Evolutionary conservation across 306 rosid species (phyloP).

Genomic region (Cucurbita ficifolia): DNA sequence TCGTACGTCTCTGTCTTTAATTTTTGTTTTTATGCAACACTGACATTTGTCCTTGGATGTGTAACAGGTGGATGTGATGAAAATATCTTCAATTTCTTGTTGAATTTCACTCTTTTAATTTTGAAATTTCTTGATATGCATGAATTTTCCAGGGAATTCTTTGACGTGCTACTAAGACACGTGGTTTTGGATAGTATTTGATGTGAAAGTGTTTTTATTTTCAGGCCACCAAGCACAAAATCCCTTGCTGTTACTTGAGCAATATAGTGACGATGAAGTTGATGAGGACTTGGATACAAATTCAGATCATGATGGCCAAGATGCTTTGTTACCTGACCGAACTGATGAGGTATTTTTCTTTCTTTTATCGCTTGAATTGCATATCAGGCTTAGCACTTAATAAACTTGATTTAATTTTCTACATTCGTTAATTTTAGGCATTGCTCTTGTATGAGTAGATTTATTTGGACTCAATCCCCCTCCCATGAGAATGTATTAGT

Average conservation of each 20-base stretch:
- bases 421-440: not conserved
- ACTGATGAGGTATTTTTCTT: slow-evolving; percentile 46
- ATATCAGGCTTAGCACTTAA: not conserved
- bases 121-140: slow-evolving; percentile 8
- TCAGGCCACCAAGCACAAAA: slow-evolving; percentile 65
- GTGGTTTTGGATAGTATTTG: slow-evolving; percentile 20
- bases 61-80: slow-evolving; percentile 67
- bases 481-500: not conserved
- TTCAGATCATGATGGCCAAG: slow-evolving; percentile 16
- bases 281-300: slow-evolving; percentile 45
- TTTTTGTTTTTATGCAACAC: slow-evolving; percentile 35
- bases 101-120: slow-evolving; percentile 12
- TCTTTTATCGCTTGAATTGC: not conserved
- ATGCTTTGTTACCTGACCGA: slow-evolving; percentile 17
- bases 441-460: not conserved
- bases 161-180: slow-evolving; percentile 6
- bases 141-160: slow-evolving; percentile 1
- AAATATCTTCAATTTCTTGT: slow-evolving; percentile 28
- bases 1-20: slow-evolving; percentile 86
- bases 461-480: not conserved
- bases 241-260: slow-evolving; percentile 83
- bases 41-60: slow-evolving; percentile 44
- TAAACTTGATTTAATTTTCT: not conserved
- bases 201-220: slow-evolving; percentile 30
- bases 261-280: slow-evolving; percentile 78